Evolutionary conservation across 192 early-diverging fungal species (phyloP), one percentile per base, ranked within the genome.

Genomic region (Coemansia sp.): DNA sequence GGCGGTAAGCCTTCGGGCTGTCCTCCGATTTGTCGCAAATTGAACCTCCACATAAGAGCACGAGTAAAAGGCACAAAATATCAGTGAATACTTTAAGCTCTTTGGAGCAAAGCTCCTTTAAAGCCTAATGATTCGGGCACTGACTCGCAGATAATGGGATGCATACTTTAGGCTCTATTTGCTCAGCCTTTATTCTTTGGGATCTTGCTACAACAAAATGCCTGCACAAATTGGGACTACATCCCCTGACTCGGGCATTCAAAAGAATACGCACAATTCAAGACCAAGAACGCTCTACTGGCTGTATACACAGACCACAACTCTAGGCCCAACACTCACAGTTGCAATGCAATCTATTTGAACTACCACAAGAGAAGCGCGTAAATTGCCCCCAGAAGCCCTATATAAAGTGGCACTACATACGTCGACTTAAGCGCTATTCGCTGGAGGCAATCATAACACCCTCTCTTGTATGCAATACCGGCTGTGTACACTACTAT

Each of bases 31-130:
- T 68, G 66, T 23, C 66, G 66, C 13, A 68, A 23, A 45, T 68
- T 68, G 47, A 37, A 43, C 21, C 59, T 61, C 66, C 66, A 61
- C 66, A 68, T 68, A 38, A n/a, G n/a, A n/a, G n/a, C n/a, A n/a
- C n/a, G n/a, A n/a, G n/a, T n/a, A n/a, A n/a, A n/a, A n/a, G n/a
- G 42, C 4, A 48, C 8, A 48, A 48, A 42, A 42, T 42, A 42
- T 0, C 39, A 11, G 9, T 5, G 20, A 6, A 48, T 11, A 48
- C n/a, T n/a, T n/a, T 23, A 48, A 48, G 23, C 6, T 5, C 2
- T 48, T 7, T 42, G n/a, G 45, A 23, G 45, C 7, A 48, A 48
- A 20, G 6, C 45, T n/a, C n/a, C n/a, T n/a, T n/a, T n/a, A n/a
- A n/a, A n/a, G n/a, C n/a, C n/a, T n/a, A n/a, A n/a, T n/a, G n/a